Evolutionary conservation across 192 early-diverging fungal species (phyloP).

Genomic region (Mortierella antarctica): DNA sequence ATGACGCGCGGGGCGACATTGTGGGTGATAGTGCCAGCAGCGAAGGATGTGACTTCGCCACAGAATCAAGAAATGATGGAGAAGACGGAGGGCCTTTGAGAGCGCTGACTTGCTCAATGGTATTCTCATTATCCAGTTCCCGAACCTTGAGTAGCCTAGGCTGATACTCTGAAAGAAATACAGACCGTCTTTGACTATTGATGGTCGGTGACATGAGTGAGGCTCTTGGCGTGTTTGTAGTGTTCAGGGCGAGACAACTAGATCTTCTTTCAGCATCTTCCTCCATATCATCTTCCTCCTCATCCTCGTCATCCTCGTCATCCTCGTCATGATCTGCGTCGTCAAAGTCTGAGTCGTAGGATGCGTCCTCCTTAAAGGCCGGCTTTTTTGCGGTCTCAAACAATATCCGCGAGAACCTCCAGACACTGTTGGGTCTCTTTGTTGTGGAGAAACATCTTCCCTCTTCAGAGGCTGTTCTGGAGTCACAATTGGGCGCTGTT

Average conservation of each 20-base stretch:
- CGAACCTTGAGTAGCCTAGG: neutral
- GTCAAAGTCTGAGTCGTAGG: conserved; percentile 35
- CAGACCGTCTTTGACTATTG: conserved; percentile 3
- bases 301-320: conserved; percentile 16
- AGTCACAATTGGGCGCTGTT: neutral
- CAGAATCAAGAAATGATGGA: neutral
- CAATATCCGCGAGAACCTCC: conserved; percentile 17
- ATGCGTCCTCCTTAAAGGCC: neutral
- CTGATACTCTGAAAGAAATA: conserved; percentile 6
- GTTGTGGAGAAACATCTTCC: neutral
- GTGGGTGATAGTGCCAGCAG: neutral
- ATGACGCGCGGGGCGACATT: neutral
- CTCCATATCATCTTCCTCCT: conserved; percentile 1
- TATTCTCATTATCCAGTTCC: conserved; percentile 1
- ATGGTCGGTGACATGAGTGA: neutral
- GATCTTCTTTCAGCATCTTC: neutral
- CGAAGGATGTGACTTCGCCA: conserved; percentile 14
- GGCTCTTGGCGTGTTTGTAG: neutral
- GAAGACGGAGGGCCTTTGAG: neutral
- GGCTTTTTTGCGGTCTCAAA: conserved; percentile 7
- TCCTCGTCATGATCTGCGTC: conserved; percentile 34
- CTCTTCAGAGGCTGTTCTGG: too few relatives aligned
- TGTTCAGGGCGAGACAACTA: neutral
- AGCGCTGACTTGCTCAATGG: conserved; percentile 27
- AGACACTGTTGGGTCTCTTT: neutral